Evolutionary conservation across 2,329 filamentous ascomycete genomes (phyloP).

Genomic region (Fusarium tupiense): DNA sequence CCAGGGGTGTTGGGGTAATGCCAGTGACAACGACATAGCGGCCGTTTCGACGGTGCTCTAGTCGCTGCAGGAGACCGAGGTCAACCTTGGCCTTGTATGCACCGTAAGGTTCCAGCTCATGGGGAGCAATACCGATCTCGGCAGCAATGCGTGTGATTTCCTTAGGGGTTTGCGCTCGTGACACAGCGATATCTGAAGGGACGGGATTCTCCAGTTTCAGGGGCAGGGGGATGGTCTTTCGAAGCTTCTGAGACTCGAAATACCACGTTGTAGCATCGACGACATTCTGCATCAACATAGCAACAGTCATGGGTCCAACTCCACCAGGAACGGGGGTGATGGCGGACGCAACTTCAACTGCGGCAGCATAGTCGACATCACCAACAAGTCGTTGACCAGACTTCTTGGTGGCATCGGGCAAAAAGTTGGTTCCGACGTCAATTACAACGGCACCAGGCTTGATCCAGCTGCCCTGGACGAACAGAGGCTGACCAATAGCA

Average conservation of each 20-base stretch:
- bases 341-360: slow-evolving; percentile 84
- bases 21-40: slow-evolving; percentile 93
- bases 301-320: slow-evolving; percentile 98
- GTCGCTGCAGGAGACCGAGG: slow-evolving; percentile 80
- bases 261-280: slow-evolving; percentile 84
- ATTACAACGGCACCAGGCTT: slow-evolving; percentile 96
- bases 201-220: slow-evolving; percentile 82
- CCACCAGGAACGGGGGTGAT: slow-evolving; percentile 97
- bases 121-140: slow-evolving; percentile 86
- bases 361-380: slow-evolving; percentile 91
- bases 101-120: slow-evolving; percentile 94
- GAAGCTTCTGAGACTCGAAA: slow-evolving; percentile 83
- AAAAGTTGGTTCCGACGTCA: slow-evolving; percentile 97
- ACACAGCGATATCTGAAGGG: slow-evolving; percentile 95
- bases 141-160: slow-evolving; percentile 84
- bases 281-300: slow-evolving; percentile 97
- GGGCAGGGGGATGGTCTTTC: slow-evolving; percentile 83
- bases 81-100: slow-evolving; percentile 97
- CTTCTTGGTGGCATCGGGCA: slow-evolving; percentile 88
- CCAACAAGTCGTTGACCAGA: slow-evolving; percentile 92
- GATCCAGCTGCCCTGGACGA: slow-evolving; percentile 94
- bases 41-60: slow-evolving; percentile 88
- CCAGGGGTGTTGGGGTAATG: slow-evolving; percentile 95
- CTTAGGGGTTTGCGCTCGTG: slow-evolving; percentile 90
- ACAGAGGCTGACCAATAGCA: slow-evolving; percentile 86